phyloP scores from a whole-genome alignment of 2,329 filamentous ascomycete genomes.

The Chrysoporthe austroafricana region DNA sequence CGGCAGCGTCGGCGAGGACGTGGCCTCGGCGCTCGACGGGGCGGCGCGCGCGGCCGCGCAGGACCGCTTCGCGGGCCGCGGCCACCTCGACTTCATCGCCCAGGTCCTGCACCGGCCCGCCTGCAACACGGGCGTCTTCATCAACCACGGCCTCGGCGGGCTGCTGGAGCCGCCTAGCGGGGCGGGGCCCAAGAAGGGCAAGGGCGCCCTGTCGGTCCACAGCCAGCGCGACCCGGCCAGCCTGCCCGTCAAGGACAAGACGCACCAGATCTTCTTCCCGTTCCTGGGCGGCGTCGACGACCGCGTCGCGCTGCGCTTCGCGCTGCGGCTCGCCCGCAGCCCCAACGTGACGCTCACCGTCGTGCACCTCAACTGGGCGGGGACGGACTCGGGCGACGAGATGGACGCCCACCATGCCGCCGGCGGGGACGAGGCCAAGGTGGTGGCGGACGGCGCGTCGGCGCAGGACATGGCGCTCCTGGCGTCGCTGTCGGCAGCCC shows the following conservation, averaged over 20 bases:
- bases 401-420: slow-evolving; percentile 28
- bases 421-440: slow-evolving; percentile 34
- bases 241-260: slow-evolving; percentile 65
- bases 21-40: slow-evolving; percentile 37
- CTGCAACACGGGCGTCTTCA: slow-evolving; percentile 76
- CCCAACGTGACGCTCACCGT: slow-evolving; percentile 79
- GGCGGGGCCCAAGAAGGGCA: slow-evolving; percentile 41
- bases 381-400: slow-evolving; percentile 32
- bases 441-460: slow-evolving; percentile 36
- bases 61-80: slow-evolving; percentile 64
- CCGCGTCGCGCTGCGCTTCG: slow-evolving; percentile 74
- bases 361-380: slow-evolving; percentile 56
- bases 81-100: slow-evolving; percentile 76
- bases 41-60: slow-evolving; percentile 47
- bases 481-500: slow-evolving; percentile 39
- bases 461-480: slow-evolving; percentile 42
- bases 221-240: slow-evolving; percentile 56
- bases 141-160: slow-evolving; percentile 66
- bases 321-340: slow-evolving; percentile 83
- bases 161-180: slow-evolving; percentile 33
- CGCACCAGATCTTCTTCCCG: slow-evolving; percentile 83
- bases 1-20: slow-evolving; percentile 72
- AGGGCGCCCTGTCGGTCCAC: slow-evolving; percentile 63
- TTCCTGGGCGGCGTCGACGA: slow-evolving; percentile 88
- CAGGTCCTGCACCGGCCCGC: slow-evolving; percentile 64